Evolutionary conservation across 2,329 filamentous ascomycete species (phyloP).

Genomic region (Trichoderma semiorbis): DNA sequence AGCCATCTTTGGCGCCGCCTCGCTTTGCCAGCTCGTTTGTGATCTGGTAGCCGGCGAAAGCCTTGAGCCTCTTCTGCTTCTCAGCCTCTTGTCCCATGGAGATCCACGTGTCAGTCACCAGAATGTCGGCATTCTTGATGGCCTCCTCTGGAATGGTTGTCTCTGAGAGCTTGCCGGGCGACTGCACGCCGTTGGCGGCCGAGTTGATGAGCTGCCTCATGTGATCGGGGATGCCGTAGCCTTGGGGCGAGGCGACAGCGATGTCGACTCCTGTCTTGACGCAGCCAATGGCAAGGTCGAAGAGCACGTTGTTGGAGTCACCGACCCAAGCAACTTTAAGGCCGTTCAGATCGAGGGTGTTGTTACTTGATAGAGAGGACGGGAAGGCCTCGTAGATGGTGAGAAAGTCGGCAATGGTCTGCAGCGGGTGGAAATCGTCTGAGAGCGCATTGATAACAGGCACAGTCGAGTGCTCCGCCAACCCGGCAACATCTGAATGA

Average conservation of each 20-base stretch:
- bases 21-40: conserved; percentile 78
- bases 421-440: conserved; percentile 88
- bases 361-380: conserved; percentile 36
- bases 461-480: conserved; percentile 70
- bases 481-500: conserved; percentile 68
- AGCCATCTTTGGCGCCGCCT: conserved; percentile 80
- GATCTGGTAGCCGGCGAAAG: conserved; percentile 88
- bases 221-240: conserved; percentile 72
- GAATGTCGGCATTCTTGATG: conserved; percentile 78
- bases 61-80: conserved; percentile 68
- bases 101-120: conserved; percentile 97
- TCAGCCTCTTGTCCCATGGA: conserved; percentile 97
- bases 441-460: conserved; percentile 86
- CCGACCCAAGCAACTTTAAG: conserved; percentile 95
- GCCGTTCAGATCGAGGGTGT: conserved; percentile 66
- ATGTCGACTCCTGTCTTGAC: conserved; percentile 85
- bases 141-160: conserved; percentile 80
- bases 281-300: conserved; percentile 84
- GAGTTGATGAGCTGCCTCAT: conserved; percentile 72
- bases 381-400: conserved; percentile 80
- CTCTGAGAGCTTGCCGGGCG: conserved; percentile 66
- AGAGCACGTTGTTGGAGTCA: conserved; percentile 95
- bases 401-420: conserved; percentile 90
- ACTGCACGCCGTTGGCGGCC: conserved; percentile 54
- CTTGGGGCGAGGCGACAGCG: conserved; percentile 78